Percentiles rank a stretch among this genome's conserved stretches.
These are phyloP conservation scores for Ogataea kodamae DNA, from an alignment of 805 yeast genomes.

Conservation along the genomic window DNA sequence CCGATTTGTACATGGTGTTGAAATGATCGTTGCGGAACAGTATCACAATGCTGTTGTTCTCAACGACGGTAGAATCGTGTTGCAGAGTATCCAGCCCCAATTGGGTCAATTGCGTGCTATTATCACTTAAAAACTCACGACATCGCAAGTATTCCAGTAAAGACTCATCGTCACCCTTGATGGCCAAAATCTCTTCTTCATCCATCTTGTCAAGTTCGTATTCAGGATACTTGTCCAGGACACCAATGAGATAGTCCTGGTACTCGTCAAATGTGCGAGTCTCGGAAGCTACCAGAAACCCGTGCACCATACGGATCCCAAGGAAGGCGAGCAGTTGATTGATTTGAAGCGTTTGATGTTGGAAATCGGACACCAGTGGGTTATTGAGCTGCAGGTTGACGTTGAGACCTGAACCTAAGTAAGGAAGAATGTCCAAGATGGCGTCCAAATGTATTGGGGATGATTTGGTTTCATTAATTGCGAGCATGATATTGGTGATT, in stretches of 20 bases:
- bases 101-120: slow-evolving; percentile 73
- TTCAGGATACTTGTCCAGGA: slow-evolving; percentile 13
- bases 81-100: slow-evolving; percentile 55
- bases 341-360: slow-evolving; percentile 19
- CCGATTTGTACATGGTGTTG: slow-evolving; percentile 58
- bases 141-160: slow-evolving; percentile 13
- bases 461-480: slow-evolving; percentile 32
- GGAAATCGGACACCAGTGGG: slow-evolving; percentile 23
- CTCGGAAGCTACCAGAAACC: slow-evolving; percentile 43
- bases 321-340: slow-evolving; percentile 23
- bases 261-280: slow-evolving; percentile 27
- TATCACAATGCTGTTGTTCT: slow-evolving; percentile 56
- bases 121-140: slow-evolving; percentile 48
- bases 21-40: slow-evolving; percentile 91
- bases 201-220: slow-evolving; percentile 8
- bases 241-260: slow-evolving; percentile 29
- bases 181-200: slow-evolving; percentile 8
- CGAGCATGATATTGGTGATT: slow-evolving; percentile 45
- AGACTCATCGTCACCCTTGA: slow-evolving; percentile 3
- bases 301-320: slow-evolving; percentile 58
- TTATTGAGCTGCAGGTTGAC: slow-evolving; percentile 67
- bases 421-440: slow-evolving; percentile 56
- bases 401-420: slow-evolving; percentile 63
- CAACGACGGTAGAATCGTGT: slow-evolving; percentile 32
- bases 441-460: slow-evolving; percentile 28